Evolutionary conservation across 306 rosid species (phyloP).

Genomic region (Arachis stenosperma): DNA sequence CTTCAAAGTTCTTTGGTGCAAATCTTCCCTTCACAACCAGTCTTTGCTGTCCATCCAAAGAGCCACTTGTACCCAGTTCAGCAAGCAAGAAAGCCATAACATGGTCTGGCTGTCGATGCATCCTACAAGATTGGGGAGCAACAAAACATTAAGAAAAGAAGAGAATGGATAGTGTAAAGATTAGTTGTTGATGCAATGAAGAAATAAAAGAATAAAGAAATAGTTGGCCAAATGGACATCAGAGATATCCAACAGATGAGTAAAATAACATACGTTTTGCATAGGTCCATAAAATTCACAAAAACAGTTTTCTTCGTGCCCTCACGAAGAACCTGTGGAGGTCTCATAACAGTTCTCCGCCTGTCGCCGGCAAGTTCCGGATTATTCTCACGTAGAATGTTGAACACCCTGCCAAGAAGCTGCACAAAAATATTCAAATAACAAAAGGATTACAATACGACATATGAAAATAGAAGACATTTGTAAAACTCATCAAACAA

Average conservation of each 20-base stretch:
- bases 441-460: not conserved
- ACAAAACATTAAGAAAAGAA: slow-evolving; percentile 20
- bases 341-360: slow-evolving; percentile 93
- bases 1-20: slow-evolving; percentile 92
- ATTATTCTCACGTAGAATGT: slow-evolving; percentile 88
- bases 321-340: slow-evolving; percentile 96
- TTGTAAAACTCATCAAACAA: not conserved
- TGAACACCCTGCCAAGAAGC: slow-evolving; percentile 91
- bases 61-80: slow-evolving; percentile 91
- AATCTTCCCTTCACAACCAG: slow-evolving; percentile 92
- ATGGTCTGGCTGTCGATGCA: slow-evolving; percentile 95
- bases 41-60: slow-evolving; percentile 91
- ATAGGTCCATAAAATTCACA: slow-evolving; percentile 90
- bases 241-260: not conserved
- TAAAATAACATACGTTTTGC: slow-evolving; percentile 64
- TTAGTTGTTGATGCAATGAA: not conserved
- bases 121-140: slow-evolving; percentile 43
- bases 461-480: slow-evolving; percentile 1
- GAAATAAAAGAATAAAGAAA: not conserved
- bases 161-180: not conserved
- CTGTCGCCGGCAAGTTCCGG: slow-evolving; percentile 94
- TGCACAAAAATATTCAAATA: slow-evolving; percentile 35
- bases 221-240: too few species aligned
- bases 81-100: slow-evolving; percentile 91
- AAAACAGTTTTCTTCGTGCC: slow-evolving; percentile 97